Conservation (phyloP, 352 stramenopile species). For the Globisporangium solare region DNA sequence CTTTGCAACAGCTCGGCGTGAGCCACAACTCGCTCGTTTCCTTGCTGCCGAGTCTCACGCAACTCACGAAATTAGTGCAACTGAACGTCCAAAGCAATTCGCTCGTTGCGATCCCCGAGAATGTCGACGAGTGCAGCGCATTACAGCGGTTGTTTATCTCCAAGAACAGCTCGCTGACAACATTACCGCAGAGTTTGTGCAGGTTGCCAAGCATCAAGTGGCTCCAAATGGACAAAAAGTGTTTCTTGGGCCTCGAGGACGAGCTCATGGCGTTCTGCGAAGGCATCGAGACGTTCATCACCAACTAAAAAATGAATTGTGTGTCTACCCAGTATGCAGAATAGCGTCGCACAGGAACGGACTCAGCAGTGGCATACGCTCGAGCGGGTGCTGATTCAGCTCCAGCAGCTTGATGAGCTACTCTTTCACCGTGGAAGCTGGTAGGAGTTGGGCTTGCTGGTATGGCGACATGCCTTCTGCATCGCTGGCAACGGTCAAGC, state of each 20-base stretch:
- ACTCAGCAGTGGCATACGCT: conserved; percentile 2
- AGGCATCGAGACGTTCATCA: conserved; percentile 11
- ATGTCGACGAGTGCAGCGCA: conserved; percentile 20
- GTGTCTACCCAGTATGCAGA: no score
- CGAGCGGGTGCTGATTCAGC: not conserved
- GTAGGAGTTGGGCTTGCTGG: conserved; percentile 8
- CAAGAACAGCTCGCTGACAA: conserved; percentile 26
- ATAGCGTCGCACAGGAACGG: conserved; percentile 3
- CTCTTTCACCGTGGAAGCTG: not conserved
- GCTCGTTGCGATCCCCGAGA: conserved; percentile 26
- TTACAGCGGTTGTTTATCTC: conserved; percentile 30
- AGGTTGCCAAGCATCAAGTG: conserved; percentile 21
- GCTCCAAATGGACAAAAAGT: conserved; percentile 45
- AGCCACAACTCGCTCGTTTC: conserved; percentile 34
- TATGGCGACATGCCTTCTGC: conserved; percentile 7
- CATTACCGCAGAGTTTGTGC: conserved; percentile 24
- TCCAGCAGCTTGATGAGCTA: conserved; percentile 10
- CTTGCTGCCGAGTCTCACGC: conserved; percentile 24
- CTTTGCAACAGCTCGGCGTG: conserved; percentile 36
- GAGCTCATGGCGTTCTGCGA: conserved; percentile 37
- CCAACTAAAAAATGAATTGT: conserved; percentile 3
- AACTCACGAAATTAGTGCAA: conserved; percentile 14
- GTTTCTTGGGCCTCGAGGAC: conserved; percentile 37
- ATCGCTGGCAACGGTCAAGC: conserved; percentile 3
- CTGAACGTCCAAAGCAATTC: conserved; percentile 34